Base-by-base conservation (phyloP, 2,329 filamentous ascomycete genomes). In the Elsinoe australis region DNA sequence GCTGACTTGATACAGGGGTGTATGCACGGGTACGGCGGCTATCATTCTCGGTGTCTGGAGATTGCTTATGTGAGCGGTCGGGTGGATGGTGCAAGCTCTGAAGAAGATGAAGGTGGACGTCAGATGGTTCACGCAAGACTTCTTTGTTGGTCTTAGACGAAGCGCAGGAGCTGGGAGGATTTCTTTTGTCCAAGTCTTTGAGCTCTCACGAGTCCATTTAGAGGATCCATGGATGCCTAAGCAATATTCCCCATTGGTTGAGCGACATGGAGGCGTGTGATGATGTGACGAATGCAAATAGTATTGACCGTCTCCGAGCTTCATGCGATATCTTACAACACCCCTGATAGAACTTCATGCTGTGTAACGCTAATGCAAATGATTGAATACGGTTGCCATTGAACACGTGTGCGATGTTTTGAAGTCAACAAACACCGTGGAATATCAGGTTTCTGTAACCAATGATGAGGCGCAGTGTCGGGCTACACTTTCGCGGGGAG, bases 21-120 rank as follows among this genome's bases (percentile, higher is more conserved):
- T 82, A 29, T 81, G 78, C 60, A 82, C 78, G 38, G 78, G 78
- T 67, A 81, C 78, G 24, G 78, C 78, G 39, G 78, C 79, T 53
- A 67, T 82, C 55, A 80, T 82, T 68, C 66, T 82, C 51, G 78
- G 78, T 79, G 78, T 79, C 57, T 82, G 78, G 78, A 72, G 78
- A 58, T 65, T 82, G 60, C 70, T 82, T 58, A 82, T 82, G 77
- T 82, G 49, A 50, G 15, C 3, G 39, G 4, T 6, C 14, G 3
- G 3, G 6, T 12, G 35, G 24, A 29, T 29, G 8, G 35, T 15
- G 7, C n/a, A 12, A 24, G 5, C 18, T 10, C 12, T 22, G 35
- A 4, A 24, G 8, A 29, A 7, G 26, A 29, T 29, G 26, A 29
- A 29, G 26, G 7, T 29, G 6, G 26, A 29, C 7, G 26, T 6